A percentile compares a stretch with the other conserved stretches of the same genome.
Conservation (phyloP, 202 grass and related monocot species). For the Bolboschoenoplectus hybrid region DNA sequence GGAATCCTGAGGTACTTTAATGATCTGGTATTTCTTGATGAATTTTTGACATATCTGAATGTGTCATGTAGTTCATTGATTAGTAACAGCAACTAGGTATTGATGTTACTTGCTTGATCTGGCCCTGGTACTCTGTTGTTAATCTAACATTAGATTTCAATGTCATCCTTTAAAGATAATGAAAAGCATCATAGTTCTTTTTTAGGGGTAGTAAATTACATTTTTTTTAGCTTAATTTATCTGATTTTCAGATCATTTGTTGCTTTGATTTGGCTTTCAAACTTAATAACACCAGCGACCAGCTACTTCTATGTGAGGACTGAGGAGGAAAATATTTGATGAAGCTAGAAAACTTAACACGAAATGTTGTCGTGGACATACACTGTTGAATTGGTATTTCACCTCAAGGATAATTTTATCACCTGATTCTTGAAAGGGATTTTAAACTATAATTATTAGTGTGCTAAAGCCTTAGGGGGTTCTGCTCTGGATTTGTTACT, state of each 20-base stretch:
- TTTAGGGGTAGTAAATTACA: neutral
- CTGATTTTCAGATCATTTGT: neutral
- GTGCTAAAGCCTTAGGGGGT: neutral
- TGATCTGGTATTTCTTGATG: neutral
- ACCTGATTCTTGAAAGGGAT: neutral
- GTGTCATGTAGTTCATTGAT: no score
- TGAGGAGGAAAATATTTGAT: neutral
- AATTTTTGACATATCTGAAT: neutral
- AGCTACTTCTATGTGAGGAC: neutral
- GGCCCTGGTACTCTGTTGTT: neutral
- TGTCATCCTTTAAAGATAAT: neutral
- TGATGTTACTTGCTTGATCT: neutral
- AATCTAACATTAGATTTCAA: neutral
- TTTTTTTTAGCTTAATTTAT: neutral
- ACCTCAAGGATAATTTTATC: neutral
- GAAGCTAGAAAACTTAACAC: neutral
- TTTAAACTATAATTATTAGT: slow-evolving; percentile 8
- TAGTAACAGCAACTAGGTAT: neutral
- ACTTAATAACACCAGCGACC: neutral
- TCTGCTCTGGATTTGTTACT: neutral
- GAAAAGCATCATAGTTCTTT: neutral
- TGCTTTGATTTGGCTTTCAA: neutral
- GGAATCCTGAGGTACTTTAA: slow-evolving; percentile 64
- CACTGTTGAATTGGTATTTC: neutral
- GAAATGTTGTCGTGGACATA: neutral